A percentile compares a stretch with the other conserved stretches of the same genome.
phyloP scores from a whole-genome alignment of 1,284 basidiomycete genomes.

The Sporisorium iseilematis-ciliati region DNA sequence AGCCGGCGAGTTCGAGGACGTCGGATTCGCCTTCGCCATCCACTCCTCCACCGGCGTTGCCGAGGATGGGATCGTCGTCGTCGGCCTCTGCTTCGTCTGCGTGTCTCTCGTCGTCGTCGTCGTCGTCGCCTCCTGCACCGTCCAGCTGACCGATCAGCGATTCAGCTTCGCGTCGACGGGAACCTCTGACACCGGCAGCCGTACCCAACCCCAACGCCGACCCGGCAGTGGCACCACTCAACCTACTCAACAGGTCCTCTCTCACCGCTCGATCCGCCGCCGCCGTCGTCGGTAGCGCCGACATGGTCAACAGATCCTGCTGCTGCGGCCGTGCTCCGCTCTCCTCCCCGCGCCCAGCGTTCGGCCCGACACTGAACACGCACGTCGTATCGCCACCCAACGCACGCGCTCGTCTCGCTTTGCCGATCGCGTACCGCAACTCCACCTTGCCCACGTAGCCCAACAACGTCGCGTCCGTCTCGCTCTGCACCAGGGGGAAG shows the following conservation, averaged over 20 bases:
- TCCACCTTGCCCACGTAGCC: slow-evolving; percentile 92
- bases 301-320: slow-evolving; percentile 34
- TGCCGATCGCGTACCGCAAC: slow-evolving; percentile 85
- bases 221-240: slow-evolving; percentile 27
- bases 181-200: background rate
- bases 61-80: slow-evolving; percentile 36
- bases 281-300: slow-evolving; percentile 37
- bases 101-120: slow-evolving; percentile 8
- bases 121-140: slow-evolving; percentile 21
- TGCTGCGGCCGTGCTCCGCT: slow-evolving; percentile 9
- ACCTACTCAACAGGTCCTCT: slow-evolving; percentile 36
- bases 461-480: slow-evolving; percentile 75
- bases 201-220: slow-evolving; percentile 19
- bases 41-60: slow-evolving; percentile 48
- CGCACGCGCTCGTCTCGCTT: slow-evolving; percentile 56
- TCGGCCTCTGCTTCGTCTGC: background rate
- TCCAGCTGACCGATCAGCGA: slow-evolving; percentile 38
- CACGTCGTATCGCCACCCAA: slow-evolving; percentile 52
- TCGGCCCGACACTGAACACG: slow-evolving; percentile 54
- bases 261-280: slow-evolving; percentile 37
- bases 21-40: slow-evolving; percentile 56
- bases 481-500: slow-evolving; percentile 83
- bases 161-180: slow-evolving; percentile 32
- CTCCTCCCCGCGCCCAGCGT: slow-evolving; percentile 3
- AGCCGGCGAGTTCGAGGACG: slow-evolving; percentile 55